Evolutionary conservation across 495 filamentous ascomycete genomes (phyloP), one percentile per base, ranked within the genome.

Genomic region (Aspergillus ellipticus): DNA sequence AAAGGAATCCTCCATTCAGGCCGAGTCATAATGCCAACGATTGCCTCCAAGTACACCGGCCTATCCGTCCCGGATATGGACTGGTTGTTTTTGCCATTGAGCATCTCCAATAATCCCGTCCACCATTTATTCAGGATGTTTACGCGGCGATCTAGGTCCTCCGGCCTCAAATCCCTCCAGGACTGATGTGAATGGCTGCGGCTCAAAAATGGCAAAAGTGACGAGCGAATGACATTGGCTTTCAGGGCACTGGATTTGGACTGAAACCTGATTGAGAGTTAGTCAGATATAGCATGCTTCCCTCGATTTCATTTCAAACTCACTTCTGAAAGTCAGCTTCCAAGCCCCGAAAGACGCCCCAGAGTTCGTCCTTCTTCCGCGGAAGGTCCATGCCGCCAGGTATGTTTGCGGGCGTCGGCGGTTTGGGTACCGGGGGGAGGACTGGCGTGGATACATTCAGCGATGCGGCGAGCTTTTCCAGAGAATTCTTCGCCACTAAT

Each of bases 111-210:
- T 43, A 98, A 79, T 7, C 87, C 92, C 35, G 82, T 89, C 94
- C 94, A 98, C 94, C 94, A 98, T 66, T 90, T 94, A 63, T 96
- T 91, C 41, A 97, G 75, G 33, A 95, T 88, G 35, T 84, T 84
- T 4, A 89, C 82, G 53, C 94, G 79, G 33, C 89, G 83, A 56
- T 98, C 94, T 41, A 97, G 70, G 66, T 96, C 91, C 75, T 97
- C 94, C 6, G 90, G 79, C 28, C 82, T 74, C 22, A 92, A 68
- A 47, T 78, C 79, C 58, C 76, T 79, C 58, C 83, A 87, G 4
- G 89, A 92, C 2, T 83, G 72, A 61, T 94, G 87, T n/a, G 82
- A 68, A 42, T 83, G 80, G 60, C 91, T 83, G 46, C 81, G 85
- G 50, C 81, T 78, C 35, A 98, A 75, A 61, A 97, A 96, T 0